Base-by-base conservation (phyloP, 2,329 filamentous ascomycete species). In the Paradendryphiella salina region DNA sequence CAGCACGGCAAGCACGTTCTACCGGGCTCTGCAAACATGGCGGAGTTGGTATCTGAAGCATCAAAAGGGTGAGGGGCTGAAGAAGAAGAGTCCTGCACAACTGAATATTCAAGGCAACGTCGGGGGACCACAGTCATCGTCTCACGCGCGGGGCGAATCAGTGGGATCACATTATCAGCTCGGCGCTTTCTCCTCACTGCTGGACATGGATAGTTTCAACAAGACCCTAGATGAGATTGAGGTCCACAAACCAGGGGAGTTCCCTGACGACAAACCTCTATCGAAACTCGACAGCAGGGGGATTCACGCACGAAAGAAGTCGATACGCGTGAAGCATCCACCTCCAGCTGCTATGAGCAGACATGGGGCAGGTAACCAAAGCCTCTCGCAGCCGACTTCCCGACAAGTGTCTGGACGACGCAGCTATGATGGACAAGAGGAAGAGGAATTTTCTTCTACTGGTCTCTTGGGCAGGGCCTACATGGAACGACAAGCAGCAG, bases 11-110 rank as follows among this genome's bases (percentile, higher is more conserved):
- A 79, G 81, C n/a, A 75, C 77, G 11, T 96, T 93, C 74, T 85
- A 88, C 64, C 78, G 81, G 13, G 80, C 81, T 18, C 80, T 96
- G 1, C 90, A 96, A 55, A 76, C 76, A 32, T 96, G 92, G 92
- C 84, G 93, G 51, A 95, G 89, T 71, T 96, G 91, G 90, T 96
- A 96, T 66, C 76, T 96, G 6, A 87, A 90, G 35, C 86, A 89
- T 61, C 85, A 85, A 54, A 81, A 87, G 66, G 84, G 85, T 14
- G 80, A 81, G 46, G 78, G 77, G n/a, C 67, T 77, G 53, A 75
- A 74, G 60, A 64, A 70, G 15, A 74, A 70, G 49, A 63, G 64
- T 14, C 64, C 59, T 15, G 68, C 71, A 40, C 66, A 63, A 39
- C 56, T 53, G 11, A 60, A 58, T 13, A 37, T 59, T 3, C 40